Evolutionary conservation across 2,329 filamentous ascomycete genomes (phyloP).

Genomic region (Beauveria caledonica): DNA sequence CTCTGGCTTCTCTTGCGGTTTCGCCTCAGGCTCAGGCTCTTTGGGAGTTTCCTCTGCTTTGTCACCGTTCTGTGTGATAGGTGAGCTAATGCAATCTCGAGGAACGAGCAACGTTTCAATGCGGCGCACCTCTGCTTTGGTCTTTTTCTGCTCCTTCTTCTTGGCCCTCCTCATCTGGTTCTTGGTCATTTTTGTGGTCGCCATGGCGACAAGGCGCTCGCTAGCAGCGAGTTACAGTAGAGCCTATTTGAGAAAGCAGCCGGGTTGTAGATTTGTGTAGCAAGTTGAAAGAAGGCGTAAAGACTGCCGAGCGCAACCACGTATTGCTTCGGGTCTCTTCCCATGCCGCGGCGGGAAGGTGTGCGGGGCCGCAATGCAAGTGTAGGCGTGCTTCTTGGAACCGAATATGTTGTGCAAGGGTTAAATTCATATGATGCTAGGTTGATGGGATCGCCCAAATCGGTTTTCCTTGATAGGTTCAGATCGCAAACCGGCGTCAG

Average conservation of each 20-base stretch:
- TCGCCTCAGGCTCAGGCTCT: conserved; percentile 19
- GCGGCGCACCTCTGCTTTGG: conserved; percentile 43
- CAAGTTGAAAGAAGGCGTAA: conserved; percentile 30
- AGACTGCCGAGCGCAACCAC: conserved; percentile 25
- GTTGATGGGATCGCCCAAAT: neutral
- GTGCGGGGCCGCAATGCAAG: neutral
- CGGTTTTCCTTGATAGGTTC: neutral
- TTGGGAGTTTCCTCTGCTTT: neutral
- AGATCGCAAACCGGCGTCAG: conserved; percentile 6
- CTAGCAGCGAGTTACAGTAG: conserved; percentile 5
- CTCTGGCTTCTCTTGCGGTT: conserved; percentile 27
- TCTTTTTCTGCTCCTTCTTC: conserved; percentile 85
- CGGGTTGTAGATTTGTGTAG: conserved; percentile 27
- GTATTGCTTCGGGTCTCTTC: conserved; percentile 31
- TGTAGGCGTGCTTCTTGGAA: neutral
- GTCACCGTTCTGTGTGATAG: neutral
- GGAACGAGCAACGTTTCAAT: neutral
- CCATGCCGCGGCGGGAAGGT: conserved; percentile 21
- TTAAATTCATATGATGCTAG: neutral
- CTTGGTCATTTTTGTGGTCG: conserved; percentile 71
- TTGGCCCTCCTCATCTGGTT: conserved; percentile 88
- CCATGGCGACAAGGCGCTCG: conserved; percentile 39
- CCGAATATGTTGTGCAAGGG: neutral
- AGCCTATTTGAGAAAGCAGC: conserved; percentile 15
- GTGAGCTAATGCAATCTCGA: neutral